Evolutionary conservation across 1,139 yeast genomes (phyloP).

Genomic region (Nakaseomyces kungkrabaensis): DNA sequence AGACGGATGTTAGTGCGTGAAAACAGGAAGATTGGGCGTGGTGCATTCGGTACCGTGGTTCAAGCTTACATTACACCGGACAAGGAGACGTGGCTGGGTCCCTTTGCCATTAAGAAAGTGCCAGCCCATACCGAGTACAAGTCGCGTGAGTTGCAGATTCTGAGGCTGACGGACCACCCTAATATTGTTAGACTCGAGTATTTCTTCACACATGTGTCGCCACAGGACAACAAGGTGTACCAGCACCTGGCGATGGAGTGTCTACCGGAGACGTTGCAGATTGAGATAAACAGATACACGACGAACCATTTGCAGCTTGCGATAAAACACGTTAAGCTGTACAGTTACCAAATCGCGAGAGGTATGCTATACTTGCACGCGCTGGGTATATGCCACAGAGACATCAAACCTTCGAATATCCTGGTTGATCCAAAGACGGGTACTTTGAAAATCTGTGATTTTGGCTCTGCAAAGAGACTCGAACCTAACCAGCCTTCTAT

Average conservation of each 20-base stretch:
- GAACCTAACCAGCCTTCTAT: constrained; percentile 69
- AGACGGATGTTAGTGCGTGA: constrained; percentile 58
- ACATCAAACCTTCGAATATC: constrained; percentile 71
- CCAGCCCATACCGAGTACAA: constrained; percentile 82
- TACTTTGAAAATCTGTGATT: constrained; percentile 65
- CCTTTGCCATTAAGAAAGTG: constrained; percentile 71
- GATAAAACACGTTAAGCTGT: constrained; percentile 63
- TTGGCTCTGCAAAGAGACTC: constrained; percentile 70
- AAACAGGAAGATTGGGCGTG: constrained; percentile 68
- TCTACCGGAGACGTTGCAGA: constrained; percentile 66
- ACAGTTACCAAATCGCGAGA: constrained; percentile 70
- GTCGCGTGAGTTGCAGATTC: constrained; percentile 65
- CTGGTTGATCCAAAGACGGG: constrained; percentile 62
- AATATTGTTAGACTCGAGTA: constrained; percentile 61
- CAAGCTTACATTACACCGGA: constrained; percentile 47
- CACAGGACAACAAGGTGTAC: constrained; percentile 52
- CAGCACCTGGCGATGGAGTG: constrained; percentile 82
- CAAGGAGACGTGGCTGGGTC: constrained; percentile 53
- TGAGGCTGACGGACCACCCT: constrained; percentile 68
- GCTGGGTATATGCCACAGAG: constrained; percentile 71
- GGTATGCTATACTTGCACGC: constrained; percentile 78
- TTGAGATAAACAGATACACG: constrained; percentile 62
- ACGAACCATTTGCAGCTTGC: constrained; percentile 56
- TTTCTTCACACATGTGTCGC: constrained; percentile 50
- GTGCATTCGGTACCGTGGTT: constrained; percentile 76